Evolutionary conservation across 1,284 basidiomycete genomes (phyloP), one percentile per base, ranked within the genome.

Genomic region (Rhodotorula sp.): DNA sequence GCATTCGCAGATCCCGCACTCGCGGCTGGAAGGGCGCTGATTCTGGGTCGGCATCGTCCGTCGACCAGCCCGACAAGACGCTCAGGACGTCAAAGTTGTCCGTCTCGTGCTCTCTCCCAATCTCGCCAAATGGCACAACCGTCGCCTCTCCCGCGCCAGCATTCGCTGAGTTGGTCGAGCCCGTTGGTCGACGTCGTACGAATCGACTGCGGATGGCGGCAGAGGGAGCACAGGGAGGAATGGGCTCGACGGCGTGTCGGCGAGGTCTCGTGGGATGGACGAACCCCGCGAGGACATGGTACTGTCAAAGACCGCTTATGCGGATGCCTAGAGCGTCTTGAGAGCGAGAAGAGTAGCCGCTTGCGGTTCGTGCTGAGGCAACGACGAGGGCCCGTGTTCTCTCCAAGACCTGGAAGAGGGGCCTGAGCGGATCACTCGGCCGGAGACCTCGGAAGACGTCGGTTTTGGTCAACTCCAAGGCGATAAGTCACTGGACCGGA

Each of bases 21-120:
- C 34, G 46, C 5, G 56, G 64, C 14, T 62, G n/a, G 47, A 65
- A 58, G 15, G 52, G 47, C 21, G 21, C 59, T 12, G 26, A 26
- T 43, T 48, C 59, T 4, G 47, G 31, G 15, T 47, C 63, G 8
- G 56, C 23, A 3, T 47, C 29, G 15, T 58, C 58, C 12, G 26
- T 52, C 59, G 58, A 60, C 8, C 39, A 39, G 51, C 62, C 61
- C 15, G 57, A 58, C 12, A 51, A 10, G 48, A 65, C 6, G 34
- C 49, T 56, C 3, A 39, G 14, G 3, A 58, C 56, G 21, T 57
- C 61, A 21, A 58, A 61, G 21, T 57, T n/a, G 23, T n/a, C 34
- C 20, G 56, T 59, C 39, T 62, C 64, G 58, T 64, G 39, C 29
- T 70, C 68, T n/a, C 58, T 62, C n/a, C 64, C 64, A 8, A 58